Percentiles rank a stretch among this genome's conserved stretches.
Conservation (phyloP, 176 grass and related monocot genomes). For the Raddia guianensis region DNA sequence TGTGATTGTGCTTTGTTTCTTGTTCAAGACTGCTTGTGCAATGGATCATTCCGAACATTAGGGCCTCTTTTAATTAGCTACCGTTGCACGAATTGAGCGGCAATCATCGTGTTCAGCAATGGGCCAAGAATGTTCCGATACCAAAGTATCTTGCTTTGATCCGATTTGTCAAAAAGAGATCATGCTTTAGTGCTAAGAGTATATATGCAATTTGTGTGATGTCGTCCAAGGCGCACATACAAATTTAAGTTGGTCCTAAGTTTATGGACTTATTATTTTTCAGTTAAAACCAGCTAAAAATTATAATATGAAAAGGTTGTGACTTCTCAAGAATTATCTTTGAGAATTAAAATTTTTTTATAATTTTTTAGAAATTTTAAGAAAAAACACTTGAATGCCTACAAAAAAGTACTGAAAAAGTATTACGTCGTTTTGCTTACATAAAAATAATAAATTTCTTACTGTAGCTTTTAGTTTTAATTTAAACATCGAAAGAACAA, state of each 20-base stretch:
- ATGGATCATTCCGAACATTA: conserved; percentile 35
- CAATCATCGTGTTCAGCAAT: conserved; percentile 36
- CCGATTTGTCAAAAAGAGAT: conserved; percentile 45
- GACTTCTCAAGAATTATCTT: too few species aligned
- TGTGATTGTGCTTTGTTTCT: too few species aligned
- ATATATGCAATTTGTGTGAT: conserved; percentile 29
- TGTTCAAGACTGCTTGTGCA: not conserved
- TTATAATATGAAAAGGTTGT: too few species aligned
- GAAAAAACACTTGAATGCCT: too few species aligned
- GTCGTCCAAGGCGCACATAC: not conserved
- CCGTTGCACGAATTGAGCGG: not conserved
- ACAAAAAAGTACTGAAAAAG: too few species aligned
- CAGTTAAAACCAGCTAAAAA: too few species aligned
- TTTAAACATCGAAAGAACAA: too few species aligned
- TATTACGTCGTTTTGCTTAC: too few species aligned
- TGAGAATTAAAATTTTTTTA: too few species aligned
- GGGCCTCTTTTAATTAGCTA: conserved; percentile 3
- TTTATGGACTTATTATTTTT: not conserved
- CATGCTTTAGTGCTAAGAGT: conserved; percentile 26
- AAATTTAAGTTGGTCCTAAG: not conserved
- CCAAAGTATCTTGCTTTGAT: conserved; percentile 37
- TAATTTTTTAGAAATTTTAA: too few species aligned
- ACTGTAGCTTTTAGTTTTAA: too few species aligned
- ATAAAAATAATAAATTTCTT: too few species aligned
- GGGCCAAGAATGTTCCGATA: conserved; percentile 27